These are phyloP conservation scores for Globisporangium nunn DNA, from an alignment of 352 stramenopile species.

Conservation along the genomic window DNA sequence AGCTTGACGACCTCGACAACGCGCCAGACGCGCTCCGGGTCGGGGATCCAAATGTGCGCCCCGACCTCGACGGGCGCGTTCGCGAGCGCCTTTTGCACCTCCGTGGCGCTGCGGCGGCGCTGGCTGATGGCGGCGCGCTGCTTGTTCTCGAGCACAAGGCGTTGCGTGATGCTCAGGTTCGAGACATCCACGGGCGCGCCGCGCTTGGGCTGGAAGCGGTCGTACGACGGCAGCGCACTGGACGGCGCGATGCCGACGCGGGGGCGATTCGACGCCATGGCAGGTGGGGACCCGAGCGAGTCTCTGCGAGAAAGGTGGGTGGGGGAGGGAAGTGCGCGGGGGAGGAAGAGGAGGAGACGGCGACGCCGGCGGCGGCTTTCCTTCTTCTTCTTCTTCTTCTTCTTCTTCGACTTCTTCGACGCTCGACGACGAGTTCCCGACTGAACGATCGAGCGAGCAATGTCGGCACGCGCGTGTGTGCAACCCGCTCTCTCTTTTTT, in stretches of 20 bases:
- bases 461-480: neutral
- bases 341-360: neutral
- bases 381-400: neutral
- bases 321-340: neutral
- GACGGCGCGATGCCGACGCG: conserved; percentile 56
- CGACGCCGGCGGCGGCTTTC: conserved; percentile 2
- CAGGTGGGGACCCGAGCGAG: neutral
- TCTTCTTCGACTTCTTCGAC: conserved; percentile 1
- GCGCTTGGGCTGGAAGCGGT: conserved; percentile 66
- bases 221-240: conserved; percentile 69
- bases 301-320: neutral
- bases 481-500: neutral
- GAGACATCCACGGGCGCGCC: conserved; percentile 48
- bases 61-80: conserved; percentile 70
- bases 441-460: neutral
- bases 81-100: conserved; percentile 59
- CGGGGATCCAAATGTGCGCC: conserved; percentile 82
- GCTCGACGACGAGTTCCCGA: conserved; percentile 11
- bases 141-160: conserved; percentile 83
- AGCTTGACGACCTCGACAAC: conserved; percentile 73
- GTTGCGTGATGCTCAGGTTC: conserved; percentile 69
- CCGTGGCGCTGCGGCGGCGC: conserved; percentile 59
- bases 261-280: conserved; percentile 20
- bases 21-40: conserved; percentile 77
- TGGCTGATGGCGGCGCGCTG: conserved; percentile 53